Percentiles rank a stretch among this genome's conserved stretches.
Conservation (phyloP, 306 rosid genomes). For the Citrullus colocynthis region DNA sequence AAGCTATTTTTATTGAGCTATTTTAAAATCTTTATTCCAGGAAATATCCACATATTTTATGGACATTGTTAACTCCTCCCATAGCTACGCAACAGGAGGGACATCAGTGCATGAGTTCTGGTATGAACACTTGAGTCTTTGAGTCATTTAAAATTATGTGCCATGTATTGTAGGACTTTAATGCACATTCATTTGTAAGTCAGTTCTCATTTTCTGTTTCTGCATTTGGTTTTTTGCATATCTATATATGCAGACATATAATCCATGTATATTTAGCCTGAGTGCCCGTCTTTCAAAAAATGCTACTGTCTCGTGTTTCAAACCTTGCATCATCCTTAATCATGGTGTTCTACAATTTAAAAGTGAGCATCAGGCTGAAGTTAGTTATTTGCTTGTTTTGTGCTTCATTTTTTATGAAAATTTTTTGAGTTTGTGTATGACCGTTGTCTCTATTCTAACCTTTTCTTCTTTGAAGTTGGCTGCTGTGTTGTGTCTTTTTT, state of each 20-base stretch:
- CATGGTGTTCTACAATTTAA: neutral
- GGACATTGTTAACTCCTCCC: constrained; percentile 76
- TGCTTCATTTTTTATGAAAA: neutral
- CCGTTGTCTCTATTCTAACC: neutral
- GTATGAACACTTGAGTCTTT: constrained; percentile 23
- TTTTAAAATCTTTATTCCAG: constrained; percentile 26
- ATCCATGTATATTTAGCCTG: neutral
- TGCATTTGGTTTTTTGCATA: neutral
- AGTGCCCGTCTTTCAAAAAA: neutral
- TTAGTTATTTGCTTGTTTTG: neutral
- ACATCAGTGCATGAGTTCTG: constrained; percentile 71
- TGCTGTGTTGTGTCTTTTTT: neutral
- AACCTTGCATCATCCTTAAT: neutral
- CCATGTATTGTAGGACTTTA: neutral
- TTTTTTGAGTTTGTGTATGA: neutral
- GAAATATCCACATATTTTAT: constrained; percentile 68
- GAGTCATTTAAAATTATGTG: neutral
- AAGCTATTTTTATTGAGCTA: neutral
- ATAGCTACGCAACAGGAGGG: constrained; percentile 97
- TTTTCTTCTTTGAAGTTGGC: neutral
- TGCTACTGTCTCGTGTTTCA: neutral
- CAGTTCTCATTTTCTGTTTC: neutral
- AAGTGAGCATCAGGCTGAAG: neutral
- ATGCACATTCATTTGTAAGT: neutral
- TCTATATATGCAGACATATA: neutral